Evolutionary conservation across 768 basidiomycete genomes (phyloP), one percentile per base, ranked within the genome.

Genomic region (Naganishia randhawae): DNA sequence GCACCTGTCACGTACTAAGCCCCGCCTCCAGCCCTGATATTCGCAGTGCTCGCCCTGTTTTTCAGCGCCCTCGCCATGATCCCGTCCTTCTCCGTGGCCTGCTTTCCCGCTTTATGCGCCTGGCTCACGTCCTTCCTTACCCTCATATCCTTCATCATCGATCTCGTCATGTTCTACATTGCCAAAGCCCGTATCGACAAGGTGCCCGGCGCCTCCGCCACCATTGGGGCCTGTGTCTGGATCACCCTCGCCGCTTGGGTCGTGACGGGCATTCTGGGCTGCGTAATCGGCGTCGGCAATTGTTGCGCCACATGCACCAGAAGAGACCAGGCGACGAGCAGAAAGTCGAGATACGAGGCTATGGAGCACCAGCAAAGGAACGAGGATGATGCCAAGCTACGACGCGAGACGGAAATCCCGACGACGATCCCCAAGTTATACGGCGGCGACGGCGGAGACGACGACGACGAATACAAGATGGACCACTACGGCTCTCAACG

Each of bases 1-100:
- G 29, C 48, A 31, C 16, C 25, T 16, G 32, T n/a, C 31, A 54
- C 63, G 25, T 16, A 39, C 31, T 5, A 6, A 42, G 19, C 29
- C 27, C 27, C 6, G 11, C 25, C 5, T 19, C 14, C 50, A 72
- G 73, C 91, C 17, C 86, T 97, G 66, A 85, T 80, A 14, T 84
- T 89, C 39, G 85, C 91, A 10, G 82, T 85, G 31, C 85, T 91
- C 1, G 84, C 90, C 32, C 63, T 93, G 39, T 13, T 70, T 17
- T 90, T 95, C 71, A 93, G 92, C 45, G 84, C 94, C 19, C 84
- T 96, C 39, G 91, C 92, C 0, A 92, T 95, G 75, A 84, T 95
- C 67, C 87, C 89, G 16, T 89, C 85, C 73, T 81, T 95, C 68
- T 88, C 90, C 3, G 87, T 75, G 6, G 74, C 78, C 17, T 75